phyloP scores from a whole-genome alignment of 768 basidiomycete species.

The Crassisporium funariophilum region DNA sequence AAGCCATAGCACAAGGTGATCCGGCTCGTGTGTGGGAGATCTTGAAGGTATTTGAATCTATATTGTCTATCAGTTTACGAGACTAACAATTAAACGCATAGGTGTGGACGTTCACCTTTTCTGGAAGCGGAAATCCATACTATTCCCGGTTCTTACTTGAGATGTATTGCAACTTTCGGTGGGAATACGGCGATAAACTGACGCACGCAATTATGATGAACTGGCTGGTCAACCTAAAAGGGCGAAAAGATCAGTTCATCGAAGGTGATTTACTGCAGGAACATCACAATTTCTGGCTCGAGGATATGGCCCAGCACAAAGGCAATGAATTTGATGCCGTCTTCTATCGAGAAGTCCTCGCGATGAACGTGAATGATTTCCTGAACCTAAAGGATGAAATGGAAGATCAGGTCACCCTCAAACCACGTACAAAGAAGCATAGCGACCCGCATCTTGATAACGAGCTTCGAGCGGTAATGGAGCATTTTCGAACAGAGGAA shows the following conservation, averaged over 20 bases:
- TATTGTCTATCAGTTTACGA: neutral
- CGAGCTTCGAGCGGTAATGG: slow-evolving; percentile 10
- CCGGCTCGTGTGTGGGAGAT: slow-evolving; percentile 25
- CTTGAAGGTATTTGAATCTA: slow-evolving; percentile 10
- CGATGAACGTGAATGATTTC: slow-evolving; percentile 22
- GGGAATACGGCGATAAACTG: slow-evolving; percentile 18
- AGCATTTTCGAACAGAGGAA: slow-evolving; percentile 4
- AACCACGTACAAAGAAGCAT: slow-evolving; percentile 17
- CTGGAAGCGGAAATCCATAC: slow-evolving; percentile 25
- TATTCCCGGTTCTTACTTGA: slow-evolving; percentile 29
- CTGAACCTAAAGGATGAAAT: slow-evolving; percentile 21
- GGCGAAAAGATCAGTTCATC: slow-evolving; percentile 21
- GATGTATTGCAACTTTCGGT: slow-evolving; percentile 27
- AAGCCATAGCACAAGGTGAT: slow-evolving; percentile 25
- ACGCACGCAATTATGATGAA: slow-evolving; percentile 24
- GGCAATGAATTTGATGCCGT: slow-evolving; percentile 23
- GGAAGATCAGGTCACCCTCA: slow-evolving; percentile 16
- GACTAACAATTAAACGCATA: slow-evolving; percentile 1
- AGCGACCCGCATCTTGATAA: slow-evolving; percentile 7
- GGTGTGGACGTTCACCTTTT: slow-evolving; percentile 27
- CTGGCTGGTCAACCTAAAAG: slow-evolving; percentile 32
- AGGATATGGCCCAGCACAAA: slow-evolving; percentile 25
- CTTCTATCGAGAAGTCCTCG: slow-evolving; percentile 16
- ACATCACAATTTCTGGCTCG: slow-evolving; percentile 30
- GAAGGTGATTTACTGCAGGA: slow-evolving; percentile 34